phyloP scores from a whole-genome alignment of 305 asterid species.

The Vinca major region DNA sequence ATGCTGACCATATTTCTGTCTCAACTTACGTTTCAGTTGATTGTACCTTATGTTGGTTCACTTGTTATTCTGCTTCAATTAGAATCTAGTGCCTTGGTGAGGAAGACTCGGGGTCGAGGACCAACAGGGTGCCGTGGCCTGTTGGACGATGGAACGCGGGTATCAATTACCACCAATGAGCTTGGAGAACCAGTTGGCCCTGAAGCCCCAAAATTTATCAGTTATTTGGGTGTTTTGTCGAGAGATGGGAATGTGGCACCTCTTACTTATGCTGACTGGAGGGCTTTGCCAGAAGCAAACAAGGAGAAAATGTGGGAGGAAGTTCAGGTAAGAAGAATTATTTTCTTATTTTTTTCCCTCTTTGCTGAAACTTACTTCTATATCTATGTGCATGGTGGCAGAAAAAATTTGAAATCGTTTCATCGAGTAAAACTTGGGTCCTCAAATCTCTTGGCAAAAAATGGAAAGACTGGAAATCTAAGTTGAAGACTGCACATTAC shows the following conservation, averaged over 20 bases:
- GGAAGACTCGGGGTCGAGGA: conserved; percentile 22
- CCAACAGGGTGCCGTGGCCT: conserved; percentile 19
- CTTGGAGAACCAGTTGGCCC: conserved; percentile 31
- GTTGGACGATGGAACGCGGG: conserved; percentile 15
- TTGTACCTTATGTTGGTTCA: neutral
- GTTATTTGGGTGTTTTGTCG: conserved; percentile 30
- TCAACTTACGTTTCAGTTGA: neutral
- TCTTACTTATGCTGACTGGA: conserved; percentile 31
- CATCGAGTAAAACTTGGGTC: conserved; percentile 26
- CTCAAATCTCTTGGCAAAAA: conserved; percentile 25
- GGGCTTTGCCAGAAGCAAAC: conserved; percentile 26
- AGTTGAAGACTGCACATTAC: conserved; percentile 25
- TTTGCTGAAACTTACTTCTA: neutral
- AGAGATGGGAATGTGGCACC: conserved; percentile 32
- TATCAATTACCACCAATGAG: conserved; percentile 23
- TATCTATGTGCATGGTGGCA: conserved; percentile 14
- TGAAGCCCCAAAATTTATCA: conserved; percentile 26
- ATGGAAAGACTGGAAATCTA: conserved; percentile 33
- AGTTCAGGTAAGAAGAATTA: conserved; percentile 27
- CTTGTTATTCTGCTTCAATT: neutral
- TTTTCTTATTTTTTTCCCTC: conserved; percentile 1
- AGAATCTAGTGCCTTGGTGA: conserved; percentile 8
- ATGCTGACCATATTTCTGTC: neutral
- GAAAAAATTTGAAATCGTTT: conserved; percentile 28
- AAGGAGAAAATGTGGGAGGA: conserved; percentile 34